Base-by-base conservation (phyloP, 2,329 filamentous ascomycete genomes). In the Periglandula ipomoeae region DNA sequence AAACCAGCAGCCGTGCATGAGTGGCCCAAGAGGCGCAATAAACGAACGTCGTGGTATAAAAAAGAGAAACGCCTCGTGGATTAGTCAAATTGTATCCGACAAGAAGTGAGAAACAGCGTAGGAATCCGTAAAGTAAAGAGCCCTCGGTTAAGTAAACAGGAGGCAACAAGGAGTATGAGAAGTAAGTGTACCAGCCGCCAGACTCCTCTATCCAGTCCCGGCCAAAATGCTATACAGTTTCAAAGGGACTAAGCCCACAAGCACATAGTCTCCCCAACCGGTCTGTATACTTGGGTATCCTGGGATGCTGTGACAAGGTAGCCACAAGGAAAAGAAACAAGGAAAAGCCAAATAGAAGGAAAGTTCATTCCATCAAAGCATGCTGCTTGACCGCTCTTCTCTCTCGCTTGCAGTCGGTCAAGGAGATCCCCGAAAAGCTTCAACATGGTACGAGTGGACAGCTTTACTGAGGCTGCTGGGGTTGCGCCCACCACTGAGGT, bases 401-500 rank as follows among this genome's bases (percentile, higher is more conserved):
- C 8, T 15, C 43, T 26, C 13, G 15, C 43, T 11, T 24, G 20
- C 19, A 20, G 20, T n/a, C n/a, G n/a, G n/a, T 8, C 3, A 20
- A 9, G 13, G 9, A n/a, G 2, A 35, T 23, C 30, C 7, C 22
- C 3, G 6, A 7, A 38, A 13, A 37, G 20, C 32, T 45, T 7
- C 43, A 37, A 38, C 8, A 19, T 11, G 13, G 10, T n/a, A 4
- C 11, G 10, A 24, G 10, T 15, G 10, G 39, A 2, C 9, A 11
- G 38, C n/a, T 41, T 53, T 55, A 66, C 56, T 67, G 64, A n/a
- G 62, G 65, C 52, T 79, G 75, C 53, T 72, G 72, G 53, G 73
- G 71, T 49, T 70, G 72, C 8, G 70, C 57, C 76, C 76, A 79
- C 74, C 76, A 79, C 58, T 77, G 70, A 47, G 77, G 74, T 8